Evolutionary conservation across 116 monocot species (phyloP), one percentile per base, ranked within the genome.

Genomic region (Dioscorea cayenensis): DNA sequence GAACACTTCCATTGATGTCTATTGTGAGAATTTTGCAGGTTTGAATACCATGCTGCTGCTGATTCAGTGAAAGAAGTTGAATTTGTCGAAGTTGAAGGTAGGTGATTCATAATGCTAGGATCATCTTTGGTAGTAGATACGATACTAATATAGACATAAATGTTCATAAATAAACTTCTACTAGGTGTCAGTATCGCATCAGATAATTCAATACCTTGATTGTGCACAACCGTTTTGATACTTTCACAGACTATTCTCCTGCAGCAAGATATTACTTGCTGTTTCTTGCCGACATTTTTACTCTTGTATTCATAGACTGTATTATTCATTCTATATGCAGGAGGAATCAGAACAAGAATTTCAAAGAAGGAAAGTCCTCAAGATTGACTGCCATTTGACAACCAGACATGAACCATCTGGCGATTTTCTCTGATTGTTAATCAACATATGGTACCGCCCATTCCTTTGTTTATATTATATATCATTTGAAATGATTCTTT

Each of bases 21-120:
- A 20, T 28, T 65, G 18, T n/a, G n/a, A 27, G 17, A 59, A 35
- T 20, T 22, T 7, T 77, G 71, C 84, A 95, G 95, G 67, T 95
- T 92, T 78, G 80, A 84, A 71, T 95, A 92, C 70, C 73, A 84
- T 68, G 81, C 95, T 68, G 75, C 86, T 74, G 87, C 92, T 51
- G 74, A 87, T 69, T 48, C 72, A 52, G 87, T 87, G 73, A 95
- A 92, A 73, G 87, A 92, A 79, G 77, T 92, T 51, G 73, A 78
- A 4, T 95, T 85, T 71, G 89, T 80, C 59, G 82, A 89, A 83
- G 76, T 76, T 21, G 80, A 85, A 71, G 95, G 95, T 95, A 79
- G 49, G 69, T 66, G 36, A 21, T 14, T 16, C 64, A 29, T 25
- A 16, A 18, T 55, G 14, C 55, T 19, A 52, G n/a, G n/a, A 18